Evolutionary conservation across 305 asterid species (phyloP).

Genomic region (Ilex paraguariensis): DNA sequence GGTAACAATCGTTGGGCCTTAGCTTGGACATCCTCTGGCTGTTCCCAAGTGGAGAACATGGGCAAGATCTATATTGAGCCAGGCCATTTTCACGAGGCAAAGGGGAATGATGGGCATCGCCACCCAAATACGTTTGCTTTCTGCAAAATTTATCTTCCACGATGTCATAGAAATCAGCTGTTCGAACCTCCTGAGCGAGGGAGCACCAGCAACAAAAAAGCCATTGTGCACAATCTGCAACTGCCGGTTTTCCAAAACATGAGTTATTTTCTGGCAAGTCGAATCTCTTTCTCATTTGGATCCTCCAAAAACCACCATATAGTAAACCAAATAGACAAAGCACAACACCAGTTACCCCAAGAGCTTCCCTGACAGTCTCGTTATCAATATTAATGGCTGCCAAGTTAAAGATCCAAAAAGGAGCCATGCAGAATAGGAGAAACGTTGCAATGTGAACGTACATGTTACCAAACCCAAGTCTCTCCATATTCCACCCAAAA

Average conservation of each 20-base stretch:
- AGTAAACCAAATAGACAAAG: slow-evolving; percentile 1
- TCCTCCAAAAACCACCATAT: slow-evolving; percentile 1
- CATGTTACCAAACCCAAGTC: background rate
- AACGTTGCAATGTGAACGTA: background rate
- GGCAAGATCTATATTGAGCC: background rate
- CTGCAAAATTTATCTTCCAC: background rate
- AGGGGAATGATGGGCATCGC: background rate
- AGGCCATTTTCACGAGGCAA: background rate
- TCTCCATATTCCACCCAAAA: slow-evolving; percentile 1
- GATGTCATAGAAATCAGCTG: background rate
- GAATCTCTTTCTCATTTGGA: background rate
- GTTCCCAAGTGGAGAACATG: too few relatives aligned
- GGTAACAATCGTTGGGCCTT: too few relatives aligned
- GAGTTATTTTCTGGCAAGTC: background rate
- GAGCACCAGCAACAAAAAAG: slow-evolving; percentile 1
- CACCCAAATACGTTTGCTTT: background rate
- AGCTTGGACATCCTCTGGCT: too few relatives aligned
- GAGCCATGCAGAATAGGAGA: background rate
- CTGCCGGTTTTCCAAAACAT: background rate
- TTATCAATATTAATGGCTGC: background rate
- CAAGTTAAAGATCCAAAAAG: background rate
- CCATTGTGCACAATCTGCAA: slow-evolving; percentile 1
- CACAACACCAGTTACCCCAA: background rate
- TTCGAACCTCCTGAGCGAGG: slow-evolving; percentile 1
- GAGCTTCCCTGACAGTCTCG: background rate